Conservation (phyloP, 2,329 filamentous ascomycete genomes). For the Chrysosporium keratinophilum region DNA sequence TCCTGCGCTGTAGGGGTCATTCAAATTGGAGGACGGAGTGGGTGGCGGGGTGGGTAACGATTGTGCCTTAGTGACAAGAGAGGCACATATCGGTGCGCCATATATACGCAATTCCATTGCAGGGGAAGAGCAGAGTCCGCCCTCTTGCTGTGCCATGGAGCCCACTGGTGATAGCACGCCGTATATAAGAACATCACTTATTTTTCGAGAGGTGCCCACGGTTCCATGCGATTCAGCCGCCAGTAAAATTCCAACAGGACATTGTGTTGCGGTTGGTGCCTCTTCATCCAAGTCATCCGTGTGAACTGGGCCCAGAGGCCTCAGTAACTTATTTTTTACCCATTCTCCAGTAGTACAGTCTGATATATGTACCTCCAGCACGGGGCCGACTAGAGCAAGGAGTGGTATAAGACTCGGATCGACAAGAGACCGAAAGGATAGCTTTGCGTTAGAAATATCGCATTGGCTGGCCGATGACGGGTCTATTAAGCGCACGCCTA, state of each 20-base stretch:
- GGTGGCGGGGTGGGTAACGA: slow-evolving; percentile 26
- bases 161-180: slow-evolving; percentile 24
- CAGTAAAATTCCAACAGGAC: slow-evolving; percentile 32
- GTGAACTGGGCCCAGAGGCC: slow-evolving; percentile 20
- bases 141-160: background rate
- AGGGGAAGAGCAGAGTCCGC: background rate
- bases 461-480: slow-evolving; percentile 26
- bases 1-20: slow-evolving; percentile 9
- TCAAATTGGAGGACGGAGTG: slow-evolving; percentile 14
- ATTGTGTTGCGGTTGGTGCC: slow-evolving; percentile 25
- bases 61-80: slow-evolving; percentile 27
- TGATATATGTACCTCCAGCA: slow-evolving; percentile 31
- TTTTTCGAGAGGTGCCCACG: slow-evolving; percentile 12
- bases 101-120: slow-evolving; percentile 28
- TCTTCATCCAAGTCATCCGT: slow-evolving; percentile 7
- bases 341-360: slow-evolving; percentile 28
- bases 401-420: slow-evolving; percentile 34
- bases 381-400: slow-evolving; percentile 32
- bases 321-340: slow-evolving; percentile 31
- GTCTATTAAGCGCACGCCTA: slow-evolving; percentile 24
- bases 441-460: slow-evolving; percentile 26
- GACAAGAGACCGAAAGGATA: slow-evolving; percentile 29
- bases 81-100: slow-evolving; percentile 28
- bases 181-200: slow-evolving; percentile 33
- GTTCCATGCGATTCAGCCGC: slow-evolving; percentile 21